These are phyloP conservation scores for Plasmodium fragile DNA, from an alignment of 169 alveolate genomes.

Conservation along the genomic window DNA sequence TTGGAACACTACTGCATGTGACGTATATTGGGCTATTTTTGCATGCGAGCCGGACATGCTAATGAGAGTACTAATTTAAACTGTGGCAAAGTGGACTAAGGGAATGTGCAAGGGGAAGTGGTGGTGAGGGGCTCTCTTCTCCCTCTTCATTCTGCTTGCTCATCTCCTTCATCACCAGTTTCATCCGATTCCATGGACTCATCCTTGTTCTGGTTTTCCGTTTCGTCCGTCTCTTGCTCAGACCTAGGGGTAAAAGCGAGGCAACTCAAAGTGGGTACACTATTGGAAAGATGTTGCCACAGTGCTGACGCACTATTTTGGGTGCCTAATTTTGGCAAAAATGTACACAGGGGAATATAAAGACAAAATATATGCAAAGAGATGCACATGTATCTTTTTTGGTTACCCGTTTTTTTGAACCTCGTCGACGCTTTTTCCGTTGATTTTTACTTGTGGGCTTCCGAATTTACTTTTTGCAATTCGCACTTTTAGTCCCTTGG, in stretches of 20 bases:
- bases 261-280: neutral
- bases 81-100: neutral
- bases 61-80: neutral
- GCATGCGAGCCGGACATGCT: neutral
- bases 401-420: constrained; percentile 77
- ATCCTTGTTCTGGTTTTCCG: neutral
- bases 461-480: constrained; percentile 84
- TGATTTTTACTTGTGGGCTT: constrained; percentile 82
- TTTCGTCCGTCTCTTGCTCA: neutral
- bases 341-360: neutral
- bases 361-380: neutral
- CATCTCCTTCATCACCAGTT: neutral
- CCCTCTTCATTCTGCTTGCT: neutral
- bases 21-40: neutral
- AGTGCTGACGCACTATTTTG: neutral
- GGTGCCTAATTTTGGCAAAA: neutral
- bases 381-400: neutral
- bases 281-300: neutral
- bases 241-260: neutral
- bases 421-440: constrained; percentile 82
- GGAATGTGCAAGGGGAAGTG: neutral
- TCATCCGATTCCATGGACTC: neutral
- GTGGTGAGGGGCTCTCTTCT: neutral
- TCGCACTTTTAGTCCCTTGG: constrained; percentile 57
- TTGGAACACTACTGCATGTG: neutral